Evolutionary conservation across 1,284 basidiomycete genomes (phyloP).

Genomic region (Caloboletus firmus): DNA sequence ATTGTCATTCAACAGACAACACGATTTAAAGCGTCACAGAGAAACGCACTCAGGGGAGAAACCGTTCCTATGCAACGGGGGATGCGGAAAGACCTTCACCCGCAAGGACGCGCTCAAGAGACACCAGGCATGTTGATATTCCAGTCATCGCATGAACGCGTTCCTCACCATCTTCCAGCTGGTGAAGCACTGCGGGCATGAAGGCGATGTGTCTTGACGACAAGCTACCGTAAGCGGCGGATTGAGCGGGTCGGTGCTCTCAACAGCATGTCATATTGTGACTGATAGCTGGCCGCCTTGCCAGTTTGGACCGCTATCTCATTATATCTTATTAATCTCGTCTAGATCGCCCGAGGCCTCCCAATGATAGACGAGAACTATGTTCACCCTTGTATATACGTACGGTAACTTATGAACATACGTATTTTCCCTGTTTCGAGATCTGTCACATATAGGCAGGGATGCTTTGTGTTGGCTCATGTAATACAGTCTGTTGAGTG

Average conservation of each 20-base stretch:
- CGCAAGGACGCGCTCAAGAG: constrained; percentile 80
- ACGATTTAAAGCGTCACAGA: constrained; percentile 77
- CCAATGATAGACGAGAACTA: constrained; percentile 15
- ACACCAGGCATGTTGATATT: constrained; percentile 58
- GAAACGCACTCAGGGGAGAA: constrained; percentile 82
- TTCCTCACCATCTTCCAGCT: constrained; percentile 45
- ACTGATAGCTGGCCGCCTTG: constrained; percentile 18
- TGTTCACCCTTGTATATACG: constrained; percentile 28
- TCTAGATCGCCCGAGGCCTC: constrained; percentile 19
- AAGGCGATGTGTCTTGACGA: constrained; percentile 48
- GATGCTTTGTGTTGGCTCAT: constrained; percentile 15
- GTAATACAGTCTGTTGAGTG: constrained; percentile 26
- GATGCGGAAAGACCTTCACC: constrained; percentile 80
- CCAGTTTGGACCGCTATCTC: constrained; percentile 19
- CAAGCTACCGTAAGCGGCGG: constrained; percentile 22
- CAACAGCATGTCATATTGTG: constrained; percentile 9
- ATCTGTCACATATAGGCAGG: constrained; percentile 13
- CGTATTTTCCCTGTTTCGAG: constrained; percentile 17
- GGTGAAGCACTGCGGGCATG: constrained; percentile 73
- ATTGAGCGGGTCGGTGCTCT: constrained; percentile 18
- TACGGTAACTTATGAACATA: constrained; percentile 34
- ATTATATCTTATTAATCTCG: constrained; percentile 29
- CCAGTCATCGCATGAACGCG: constrained; percentile 1
- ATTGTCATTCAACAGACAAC: constrained; percentile 79
- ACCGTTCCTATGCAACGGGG: constrained; percentile 76